A percentile compares a stretch with the other conserved stretches of the same genome.
Evolutionary conservation across 1,284 basidiomycete species (phyloP).

Genomic region (Ceratobasidium sp.): DNA sequence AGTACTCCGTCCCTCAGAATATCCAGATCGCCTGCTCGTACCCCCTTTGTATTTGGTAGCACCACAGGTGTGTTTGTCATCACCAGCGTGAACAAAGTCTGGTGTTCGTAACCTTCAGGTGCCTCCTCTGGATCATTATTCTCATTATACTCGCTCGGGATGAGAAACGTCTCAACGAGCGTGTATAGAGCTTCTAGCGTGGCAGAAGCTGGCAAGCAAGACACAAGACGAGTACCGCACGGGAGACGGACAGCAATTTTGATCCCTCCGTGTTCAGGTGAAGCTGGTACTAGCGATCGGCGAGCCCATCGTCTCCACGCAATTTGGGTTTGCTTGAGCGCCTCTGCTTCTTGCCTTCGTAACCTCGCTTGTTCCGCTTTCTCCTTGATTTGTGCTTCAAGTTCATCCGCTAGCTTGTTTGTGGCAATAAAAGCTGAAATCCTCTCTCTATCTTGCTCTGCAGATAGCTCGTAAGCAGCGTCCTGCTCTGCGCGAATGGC

Average conservation of each 20-base stretch:
- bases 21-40: background rate
- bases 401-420: constrained; percentile 4
- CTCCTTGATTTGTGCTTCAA: constrained; percentile 1
- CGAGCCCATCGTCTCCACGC: constrained; percentile 39
- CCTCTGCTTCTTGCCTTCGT: constrained; percentile 11
- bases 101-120: constrained; percentile 29
- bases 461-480: constrained; percentile 1
- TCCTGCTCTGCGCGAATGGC: constrained; percentile 40
- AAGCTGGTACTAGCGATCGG: constrained; percentile 12
- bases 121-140: constrained; percentile 27
- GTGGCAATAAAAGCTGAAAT: background rate
- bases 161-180: constrained; percentile 30
- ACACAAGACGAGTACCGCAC: constrained; percentile 6
- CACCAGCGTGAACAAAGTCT: constrained; percentile 9
- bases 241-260: constrained; percentile 33
- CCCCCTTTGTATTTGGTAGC: background rate
- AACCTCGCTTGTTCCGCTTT: constrained; percentile 5
- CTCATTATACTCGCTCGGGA: background rate
- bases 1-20: constrained; percentile 4
- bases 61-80: background rate
- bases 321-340: constrained; percentile 8
- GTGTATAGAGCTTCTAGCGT: constrained; percentile 15
- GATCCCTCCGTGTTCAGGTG: background rate
- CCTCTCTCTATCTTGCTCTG: constrained; percentile 23
- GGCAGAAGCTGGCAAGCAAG: constrained; percentile 1